These are phyloP conservation scores for Saccharomycopsis oosterbeekiorum DNA, from an alignment of 805 yeast genomes.

Conservation along the genomic window DNA sequence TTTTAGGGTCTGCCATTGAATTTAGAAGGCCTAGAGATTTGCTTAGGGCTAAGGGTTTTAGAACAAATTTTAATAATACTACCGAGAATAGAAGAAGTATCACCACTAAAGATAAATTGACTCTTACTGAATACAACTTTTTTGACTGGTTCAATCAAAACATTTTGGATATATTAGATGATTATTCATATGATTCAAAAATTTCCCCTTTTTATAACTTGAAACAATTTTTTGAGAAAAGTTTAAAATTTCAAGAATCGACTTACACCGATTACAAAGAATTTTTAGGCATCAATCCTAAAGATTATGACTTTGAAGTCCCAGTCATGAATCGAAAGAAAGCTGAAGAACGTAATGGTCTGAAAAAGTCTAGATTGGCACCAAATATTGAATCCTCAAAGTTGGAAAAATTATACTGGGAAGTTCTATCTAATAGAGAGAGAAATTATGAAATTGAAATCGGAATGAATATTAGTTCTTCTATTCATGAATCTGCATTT, in stretches of 20 bases:
- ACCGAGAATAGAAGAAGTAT: slow-evolving; percentile 35
- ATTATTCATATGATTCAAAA: slow-evolving; percentile 29
- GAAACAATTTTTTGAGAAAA: slow-evolving; percentile 50
- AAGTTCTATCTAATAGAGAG: slow-evolving; percentile 26
- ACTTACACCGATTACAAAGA: slow-evolving; percentile 11
- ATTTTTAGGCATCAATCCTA: slow-evolving; percentile 7
- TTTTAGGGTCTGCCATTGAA: slow-evolving; percentile 37
- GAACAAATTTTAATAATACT: slow-evolving; percentile 38
- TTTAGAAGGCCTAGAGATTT: slow-evolving; percentile 37
- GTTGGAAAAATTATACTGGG: slow-evolving; percentile 38
- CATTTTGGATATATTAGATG: slow-evolving; percentile 29
- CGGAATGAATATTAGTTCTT: slow-evolving; percentile 27
- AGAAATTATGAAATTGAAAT: slow-evolving; percentile 29
- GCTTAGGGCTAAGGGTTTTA: slow-evolving; percentile 42
- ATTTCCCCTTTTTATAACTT: slow-evolving; percentile 44
- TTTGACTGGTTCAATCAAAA: slow-evolving; percentile 34
- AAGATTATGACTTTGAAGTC: slow-evolving; percentile 5
- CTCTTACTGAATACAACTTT: slow-evolving; percentile 34
- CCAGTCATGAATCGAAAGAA: neutral
- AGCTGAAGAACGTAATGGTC: neutral
- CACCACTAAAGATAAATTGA: slow-evolving; percentile 26
- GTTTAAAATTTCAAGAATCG: slow-evolving; percentile 29
- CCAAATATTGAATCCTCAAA: slow-evolving; percentile 16
- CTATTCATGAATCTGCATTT: slow-evolving; percentile 33
- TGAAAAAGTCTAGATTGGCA: neutral